These are phyloP conservation scores for Pyrenochaeta sp. DNA, from an alignment of 2,329 filamentous ascomycete genomes.

Conservation along the genomic window DNA sequence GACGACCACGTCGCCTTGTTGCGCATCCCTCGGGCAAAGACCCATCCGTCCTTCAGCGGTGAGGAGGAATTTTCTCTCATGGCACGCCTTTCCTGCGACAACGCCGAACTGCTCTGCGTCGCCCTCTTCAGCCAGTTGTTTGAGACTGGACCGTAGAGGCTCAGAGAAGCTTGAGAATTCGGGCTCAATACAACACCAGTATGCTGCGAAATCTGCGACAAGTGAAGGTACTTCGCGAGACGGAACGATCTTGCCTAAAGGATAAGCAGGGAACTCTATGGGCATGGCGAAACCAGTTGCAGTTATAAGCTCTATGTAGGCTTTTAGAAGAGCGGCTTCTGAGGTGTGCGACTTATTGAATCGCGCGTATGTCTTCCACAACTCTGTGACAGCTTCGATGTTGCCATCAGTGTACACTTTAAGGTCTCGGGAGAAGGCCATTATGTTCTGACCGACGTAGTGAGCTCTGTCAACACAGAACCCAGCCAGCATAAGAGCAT, in stretches of 20 bases:
- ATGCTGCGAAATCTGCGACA: conserved; percentile 14
- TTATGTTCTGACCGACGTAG: background rate
- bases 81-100: conserved; percentile 15
- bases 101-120: conserved; percentile 21
- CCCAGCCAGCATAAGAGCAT: background rate
- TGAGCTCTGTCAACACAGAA: background rate
- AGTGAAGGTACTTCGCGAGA: conserved; percentile 11
- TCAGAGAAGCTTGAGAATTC: background rate
- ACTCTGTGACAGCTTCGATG: conserved; percentile 2
- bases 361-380: conserved; percentile 6
- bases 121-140: conserved; percentile 4
- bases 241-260: conserved; percentile 16
- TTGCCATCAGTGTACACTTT: background rate
- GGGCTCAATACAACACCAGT: conserved; percentile 5
- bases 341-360: background rate
- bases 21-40: conserved; percentile 12
- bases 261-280: conserved; percentile 14
- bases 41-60: conserved; percentile 7
- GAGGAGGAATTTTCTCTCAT: conserved; percentile 18
- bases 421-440: conserved; percentile 6
- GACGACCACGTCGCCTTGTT: conserved; percentile 4
- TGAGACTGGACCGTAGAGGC: background rate
- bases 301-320: conserved; percentile 16
- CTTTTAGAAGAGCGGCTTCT: background rate
- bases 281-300: conserved; percentile 17